Conservation (phyloP, 768 basidiomycete genomes). For the Hygrocybe punicea region DNA sequence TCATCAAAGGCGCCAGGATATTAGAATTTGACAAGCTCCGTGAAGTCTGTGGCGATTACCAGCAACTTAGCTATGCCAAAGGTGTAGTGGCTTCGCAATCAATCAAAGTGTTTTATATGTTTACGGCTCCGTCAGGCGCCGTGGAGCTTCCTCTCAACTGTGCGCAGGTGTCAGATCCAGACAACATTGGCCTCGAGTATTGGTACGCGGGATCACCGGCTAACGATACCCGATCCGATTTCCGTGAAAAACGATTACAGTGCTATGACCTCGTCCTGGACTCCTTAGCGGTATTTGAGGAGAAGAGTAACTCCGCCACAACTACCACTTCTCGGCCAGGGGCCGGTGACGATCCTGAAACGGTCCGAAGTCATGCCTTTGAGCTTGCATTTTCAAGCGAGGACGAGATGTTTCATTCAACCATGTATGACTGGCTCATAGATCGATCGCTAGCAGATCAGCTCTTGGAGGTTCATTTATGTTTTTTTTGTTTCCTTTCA, state of each 20-base stretch:
- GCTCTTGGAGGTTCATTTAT: conserved; percentile 70
- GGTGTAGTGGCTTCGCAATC: conserved; percentile 41
- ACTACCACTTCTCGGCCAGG: conserved; percentile 17
- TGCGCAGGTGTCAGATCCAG: conserved; percentile 72
- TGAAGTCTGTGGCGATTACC: conserved; percentile 88
- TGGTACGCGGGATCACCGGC: conserved; percentile 61
- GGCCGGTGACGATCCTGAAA: conserved; percentile 54
- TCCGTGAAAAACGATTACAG: conserved; percentile 58
- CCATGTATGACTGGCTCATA: conserved; percentile 93
- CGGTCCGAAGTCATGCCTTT: conserved; percentile 80
- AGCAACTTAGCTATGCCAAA: conserved; percentile 75
- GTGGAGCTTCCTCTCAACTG: conserved; percentile 82
- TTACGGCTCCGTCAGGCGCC: conserved; percentile 51
- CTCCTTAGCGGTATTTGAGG: conserved; percentile 77
- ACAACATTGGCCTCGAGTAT: conserved; percentile 70
- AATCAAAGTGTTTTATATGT: background rate
- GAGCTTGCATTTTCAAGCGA: conserved; percentile 78
- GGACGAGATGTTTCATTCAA: conserved; percentile 93
- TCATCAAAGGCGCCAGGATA: conserved; percentile 82
- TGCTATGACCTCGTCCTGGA: conserved; percentile 86
- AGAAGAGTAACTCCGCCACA: conserved; percentile 42
- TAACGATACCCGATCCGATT: conserved; percentile 55
- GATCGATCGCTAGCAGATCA: conserved; percentile 76
- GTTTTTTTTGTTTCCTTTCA: conserved; percentile 6
- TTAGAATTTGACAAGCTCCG: conserved; percentile 79